phyloP scores from a whole-genome alignment of 2,329 filamentous ascomycete species.

The Cytospora chrysosperma region DNA sequence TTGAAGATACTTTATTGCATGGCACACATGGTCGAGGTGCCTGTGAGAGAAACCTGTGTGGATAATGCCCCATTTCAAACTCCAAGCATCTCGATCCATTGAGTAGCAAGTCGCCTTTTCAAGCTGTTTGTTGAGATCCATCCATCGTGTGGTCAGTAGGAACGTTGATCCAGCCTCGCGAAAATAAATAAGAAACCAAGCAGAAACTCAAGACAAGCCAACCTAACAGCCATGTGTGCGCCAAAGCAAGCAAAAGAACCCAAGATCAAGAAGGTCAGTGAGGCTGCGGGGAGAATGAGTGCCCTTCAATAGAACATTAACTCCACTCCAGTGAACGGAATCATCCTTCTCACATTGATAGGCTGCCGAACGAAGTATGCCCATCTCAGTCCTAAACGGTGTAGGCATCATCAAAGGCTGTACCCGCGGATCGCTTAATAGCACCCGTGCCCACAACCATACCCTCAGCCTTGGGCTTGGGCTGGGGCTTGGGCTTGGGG shows the following conservation, averaged over 20 bases:
- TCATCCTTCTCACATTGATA: not conserved
- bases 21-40: no score
- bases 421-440: not conserved
- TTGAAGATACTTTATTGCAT: no score
- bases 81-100: no score
- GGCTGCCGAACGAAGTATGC: not conserved
- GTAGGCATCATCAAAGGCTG: conserved; percentile 5
- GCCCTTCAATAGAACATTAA: no score
- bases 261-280: not conserved
- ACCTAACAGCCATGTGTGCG: not conserved
- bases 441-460: not conserved
- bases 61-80: no score
- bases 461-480: not conserved
- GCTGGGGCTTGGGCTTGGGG: not conserved
- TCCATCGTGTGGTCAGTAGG: not conserved
- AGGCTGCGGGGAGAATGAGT: no score
- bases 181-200: not conserved
- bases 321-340: no score
- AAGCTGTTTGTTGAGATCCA: not conserved
- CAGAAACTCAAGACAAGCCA: not conserved
- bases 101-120: no score
- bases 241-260: not conserved
- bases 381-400: not conserved
- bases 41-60: no score
- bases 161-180: not conserved